Conservation (phyloP, 306 rosid genomes). For the Trifolium repens region DNA sequence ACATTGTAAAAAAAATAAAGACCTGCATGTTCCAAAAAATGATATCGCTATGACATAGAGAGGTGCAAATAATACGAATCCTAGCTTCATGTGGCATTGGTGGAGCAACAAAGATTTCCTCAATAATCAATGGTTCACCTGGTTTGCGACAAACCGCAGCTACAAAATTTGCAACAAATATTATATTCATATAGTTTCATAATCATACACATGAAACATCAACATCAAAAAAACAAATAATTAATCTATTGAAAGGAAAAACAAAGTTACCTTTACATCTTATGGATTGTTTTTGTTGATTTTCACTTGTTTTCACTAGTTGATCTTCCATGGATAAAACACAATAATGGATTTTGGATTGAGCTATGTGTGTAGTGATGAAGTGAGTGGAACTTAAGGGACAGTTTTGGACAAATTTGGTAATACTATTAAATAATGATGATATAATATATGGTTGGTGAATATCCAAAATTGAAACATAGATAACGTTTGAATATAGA, state of each 20-base stretch:
- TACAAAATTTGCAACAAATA: slow-evolving; percentile 12
- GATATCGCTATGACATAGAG: slow-evolving; percentile 80
- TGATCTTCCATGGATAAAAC: slow-evolving; percentile 53
- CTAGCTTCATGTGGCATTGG: slow-evolving; percentile 78
- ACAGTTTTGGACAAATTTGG: no score
- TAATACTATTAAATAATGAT: no score
- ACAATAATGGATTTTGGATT: no score
- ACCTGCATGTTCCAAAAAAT: slow-evolving; percentile 85
- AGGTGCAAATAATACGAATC: slow-evolving; percentile 71
- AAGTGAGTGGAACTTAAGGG: no score
- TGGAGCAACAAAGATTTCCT: slow-evolving; percentile 78
- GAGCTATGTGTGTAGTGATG: no score
- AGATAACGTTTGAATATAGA: no score
- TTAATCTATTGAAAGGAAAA: neutral
- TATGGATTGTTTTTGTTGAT: slow-evolving; percentile 53
- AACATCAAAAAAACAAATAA: neutral
- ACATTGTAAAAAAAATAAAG: neutral
- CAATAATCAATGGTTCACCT: slow-evolving; percentile 67
- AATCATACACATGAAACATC: neutral
- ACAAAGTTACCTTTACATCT: slow-evolving; percentile 63
- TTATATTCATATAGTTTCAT: neutral
- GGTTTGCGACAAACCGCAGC: slow-evolving; percentile 76
- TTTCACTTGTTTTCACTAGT: slow-evolving; percentile 30
- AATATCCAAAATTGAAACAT: no score
- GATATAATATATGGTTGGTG: no score